These are phyloP conservation scores for Theobroma grandiflorum DNA, from an alignment of 441 rosid species.

Conservation along the genomic window DNA sequence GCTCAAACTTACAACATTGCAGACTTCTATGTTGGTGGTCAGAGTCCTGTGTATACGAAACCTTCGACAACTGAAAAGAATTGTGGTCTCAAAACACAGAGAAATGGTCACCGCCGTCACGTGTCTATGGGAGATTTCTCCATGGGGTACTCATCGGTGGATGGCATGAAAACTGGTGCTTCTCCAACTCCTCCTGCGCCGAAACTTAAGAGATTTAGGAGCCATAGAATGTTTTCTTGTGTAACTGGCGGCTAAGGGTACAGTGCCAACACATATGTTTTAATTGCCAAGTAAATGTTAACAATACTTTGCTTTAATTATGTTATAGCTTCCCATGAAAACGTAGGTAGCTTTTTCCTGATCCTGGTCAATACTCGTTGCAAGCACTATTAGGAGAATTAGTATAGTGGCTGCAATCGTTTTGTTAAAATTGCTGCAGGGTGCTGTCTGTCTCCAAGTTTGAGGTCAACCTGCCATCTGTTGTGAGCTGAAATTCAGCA, in stretches of 20 bases:
- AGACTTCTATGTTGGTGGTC: slow-evolving; percentile 37
- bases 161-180: not conserved
- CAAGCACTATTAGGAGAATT: not conserved
- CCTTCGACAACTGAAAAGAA: slow-evolving; percentile 11
- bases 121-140: slow-evolving; percentile 58
- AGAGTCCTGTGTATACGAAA: not conserved
- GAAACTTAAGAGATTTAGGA: slow-evolving; percentile 64
- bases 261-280: not conserved
- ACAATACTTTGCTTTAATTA: not conserved
- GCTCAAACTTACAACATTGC: slow-evolving; percentile 43
- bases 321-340: not conserved
- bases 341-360: not conserved
- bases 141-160: not conserved
- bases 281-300: not conserved
- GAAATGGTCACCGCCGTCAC: slow-evolving; percentile 47
- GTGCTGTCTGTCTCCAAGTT: not conserved
- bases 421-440: not conserved
- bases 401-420: not conserved
- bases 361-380: not conserved
- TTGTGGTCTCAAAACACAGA: not conserved
- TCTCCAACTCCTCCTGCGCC: slow-evolving; percentile 30
- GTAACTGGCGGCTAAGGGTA: slow-evolving; percentile 47
- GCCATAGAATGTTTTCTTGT: slow-evolving; percentile 75
- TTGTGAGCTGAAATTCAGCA: not conserved
- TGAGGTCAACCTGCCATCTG: not conserved